phyloP scores from a whole-genome alignment of 2,329 filamentous ascomycete species.

The Sporothrix variecibatus region DNA sequence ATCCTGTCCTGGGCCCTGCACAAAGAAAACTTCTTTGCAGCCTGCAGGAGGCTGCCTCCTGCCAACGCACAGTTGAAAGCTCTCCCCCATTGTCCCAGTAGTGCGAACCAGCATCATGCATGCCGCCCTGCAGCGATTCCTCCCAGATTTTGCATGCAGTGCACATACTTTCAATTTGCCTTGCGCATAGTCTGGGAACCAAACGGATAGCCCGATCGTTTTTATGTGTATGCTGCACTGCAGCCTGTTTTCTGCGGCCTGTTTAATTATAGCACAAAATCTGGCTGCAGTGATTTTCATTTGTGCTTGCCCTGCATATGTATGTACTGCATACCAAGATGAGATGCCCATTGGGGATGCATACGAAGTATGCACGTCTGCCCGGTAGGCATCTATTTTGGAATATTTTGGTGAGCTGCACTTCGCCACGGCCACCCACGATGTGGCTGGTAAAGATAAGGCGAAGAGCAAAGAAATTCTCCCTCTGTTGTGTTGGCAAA shows the following conservation, averaged over 20 bases:
- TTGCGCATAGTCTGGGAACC: slow-evolving; percentile 21
- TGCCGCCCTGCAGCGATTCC: neutral
- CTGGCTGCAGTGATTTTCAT: neutral
- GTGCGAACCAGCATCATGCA: slow-evolving; percentile 10
- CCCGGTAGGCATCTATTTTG: neutral
- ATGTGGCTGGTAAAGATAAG: neutral
- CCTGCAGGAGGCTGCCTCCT: slow-evolving; percentile 26
- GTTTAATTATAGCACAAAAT: slow-evolving; percentile 18
- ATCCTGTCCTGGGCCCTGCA: neutral
- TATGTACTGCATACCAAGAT: neutral
- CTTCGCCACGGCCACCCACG: slow-evolving; percentile 15
- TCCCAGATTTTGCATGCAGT: slow-evolving; percentile 10
- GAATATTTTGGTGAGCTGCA: neutral
- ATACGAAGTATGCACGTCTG: neutral
- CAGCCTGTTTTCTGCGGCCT: neutral
- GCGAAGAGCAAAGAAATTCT: neutral
- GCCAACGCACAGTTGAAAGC: neutral
- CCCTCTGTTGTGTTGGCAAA: neutral
- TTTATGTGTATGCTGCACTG: neutral
- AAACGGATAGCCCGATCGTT: slow-evolving; percentile 19
- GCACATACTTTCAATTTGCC: neutral
- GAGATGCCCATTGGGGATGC: neutral
- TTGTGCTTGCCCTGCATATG: slow-evolving; percentile 3
- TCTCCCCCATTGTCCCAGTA: neutral
- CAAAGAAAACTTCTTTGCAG: neutral